Conservation (phyloP, 495 filamentous ascomycete genomes). For the Letharia columbiana region DNA sequence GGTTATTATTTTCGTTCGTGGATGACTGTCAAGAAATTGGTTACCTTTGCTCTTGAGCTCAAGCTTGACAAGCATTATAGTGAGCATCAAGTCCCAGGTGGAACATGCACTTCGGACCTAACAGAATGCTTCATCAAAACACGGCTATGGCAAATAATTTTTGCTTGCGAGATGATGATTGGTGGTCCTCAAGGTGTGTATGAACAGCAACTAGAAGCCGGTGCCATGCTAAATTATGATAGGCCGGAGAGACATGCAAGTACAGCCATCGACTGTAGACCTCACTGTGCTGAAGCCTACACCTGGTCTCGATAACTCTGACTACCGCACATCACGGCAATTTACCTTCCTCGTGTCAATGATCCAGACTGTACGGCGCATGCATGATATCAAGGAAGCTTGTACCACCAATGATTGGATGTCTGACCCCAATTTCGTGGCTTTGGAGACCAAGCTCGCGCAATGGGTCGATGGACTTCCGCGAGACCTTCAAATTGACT, state of each 20-base stretch:
- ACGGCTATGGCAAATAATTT: conserved; percentile 84
- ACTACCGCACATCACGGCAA: conserved; percentile 69
- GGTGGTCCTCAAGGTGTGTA: conserved; percentile 81
- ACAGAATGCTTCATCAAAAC: conserved; percentile 77
- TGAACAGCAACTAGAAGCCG: neutral
- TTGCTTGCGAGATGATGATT: conserved; percentile 85
- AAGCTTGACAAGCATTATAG: conserved; percentile 82
- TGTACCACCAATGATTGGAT: conserved; percentile 79
- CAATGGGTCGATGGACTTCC: conserved; percentile 74
- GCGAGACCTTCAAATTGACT: conserved; percentile 66
- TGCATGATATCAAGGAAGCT: conserved; percentile 65
- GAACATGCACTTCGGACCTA: conserved; percentile 55
- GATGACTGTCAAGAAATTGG: conserved; percentile 89
- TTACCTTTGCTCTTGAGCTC: conserved; percentile 89
- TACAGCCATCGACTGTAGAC: conserved; percentile 69
- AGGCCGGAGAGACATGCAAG: conserved; percentile 78
- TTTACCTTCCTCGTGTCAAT: conserved; percentile 72
- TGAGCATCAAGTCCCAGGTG: conserved; percentile 57
- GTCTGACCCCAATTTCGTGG: conserved; percentile 72
- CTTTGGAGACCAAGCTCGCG: conserved; percentile 62
- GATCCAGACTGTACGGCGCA: conserved; percentile 67
- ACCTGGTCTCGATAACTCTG: conserved; percentile 63
- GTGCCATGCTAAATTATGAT: conserved; percentile 27
- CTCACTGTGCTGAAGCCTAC: conserved; percentile 55
- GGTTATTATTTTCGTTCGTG: conserved; percentile 97